Evolutionary conservation across 2,329 filamentous ascomycete genomes (phyloP).

Genomic region (Rutstroemia sp.): DNA sequence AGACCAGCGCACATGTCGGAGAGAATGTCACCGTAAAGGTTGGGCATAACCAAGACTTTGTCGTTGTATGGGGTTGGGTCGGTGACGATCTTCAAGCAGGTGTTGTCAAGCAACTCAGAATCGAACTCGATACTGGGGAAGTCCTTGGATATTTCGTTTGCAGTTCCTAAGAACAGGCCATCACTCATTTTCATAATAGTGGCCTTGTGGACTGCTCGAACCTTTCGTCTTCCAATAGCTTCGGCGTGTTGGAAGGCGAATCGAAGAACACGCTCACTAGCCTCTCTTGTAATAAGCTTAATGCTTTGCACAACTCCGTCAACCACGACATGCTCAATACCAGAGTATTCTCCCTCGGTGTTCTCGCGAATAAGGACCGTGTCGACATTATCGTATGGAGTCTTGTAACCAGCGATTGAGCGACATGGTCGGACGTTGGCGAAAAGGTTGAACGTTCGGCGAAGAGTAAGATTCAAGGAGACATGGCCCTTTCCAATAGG

Average conservation of each 20-base stretch:
- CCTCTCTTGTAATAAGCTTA: slow-evolving; percentile 96
- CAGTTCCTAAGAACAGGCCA: slow-evolving; percentile 91
- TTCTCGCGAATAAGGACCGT: slow-evolving; percentile 98
- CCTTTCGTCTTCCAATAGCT: slow-evolving; percentile 90
- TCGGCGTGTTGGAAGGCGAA: slow-evolving; percentile 98
- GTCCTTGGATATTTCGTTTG: slow-evolving; percentile 81
- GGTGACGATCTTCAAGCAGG: slow-evolving; percentile 97
- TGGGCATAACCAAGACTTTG: slow-evolving; percentile 97
- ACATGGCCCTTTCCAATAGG: slow-evolving; percentile 98
- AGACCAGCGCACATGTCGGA: slow-evolving; percentile 99
- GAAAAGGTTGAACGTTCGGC: slow-evolving; percentile 99
- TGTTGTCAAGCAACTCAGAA: slow-evolving; percentile 97
- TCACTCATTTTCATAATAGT: slow-evolving; percentile 99
- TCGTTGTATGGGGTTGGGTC: slow-evolving; percentile 97
- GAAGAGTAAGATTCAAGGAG: slow-evolving; percentile 96
- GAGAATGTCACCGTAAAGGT: slow-evolving; percentile 98
- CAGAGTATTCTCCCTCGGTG: slow-evolving; percentile 99
- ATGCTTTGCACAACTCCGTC: slow-evolving; percentile 98
- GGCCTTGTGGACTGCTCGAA: slow-evolving; percentile 97
- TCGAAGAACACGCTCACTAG: slow-evolving; percentile 89
- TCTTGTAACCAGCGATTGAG: slow-evolving; percentile 96
- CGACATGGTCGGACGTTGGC: slow-evolving; percentile 98
- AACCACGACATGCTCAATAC: slow-evolving; percentile 96
- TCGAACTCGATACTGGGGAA: slow-evolving; percentile 96
- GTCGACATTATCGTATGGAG: slow-evolving; percentile 93